Percentiles rank a stretch among this genome's conserved stretches.
Evolutionary conservation across 2,329 filamentous ascomycete species (phyloP).

Genomic region (Fusarium chuoi): DNA sequence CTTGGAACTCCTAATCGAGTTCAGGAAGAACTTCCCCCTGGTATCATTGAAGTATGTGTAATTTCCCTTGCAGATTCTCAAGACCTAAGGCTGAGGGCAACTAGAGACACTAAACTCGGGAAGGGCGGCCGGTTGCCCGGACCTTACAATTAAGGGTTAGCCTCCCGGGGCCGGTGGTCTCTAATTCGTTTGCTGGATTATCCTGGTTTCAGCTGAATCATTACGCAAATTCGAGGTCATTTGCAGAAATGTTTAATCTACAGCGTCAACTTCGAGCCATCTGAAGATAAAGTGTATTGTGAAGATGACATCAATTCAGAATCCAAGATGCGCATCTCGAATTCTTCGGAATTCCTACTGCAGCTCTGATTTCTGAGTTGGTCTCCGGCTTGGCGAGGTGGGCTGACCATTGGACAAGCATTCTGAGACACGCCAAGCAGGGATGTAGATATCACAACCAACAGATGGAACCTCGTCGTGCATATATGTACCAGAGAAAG

Average conservation of each 20-base stretch:
- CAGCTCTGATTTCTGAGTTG: rapidly evolving
- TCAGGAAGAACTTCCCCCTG: too few relatives aligned
- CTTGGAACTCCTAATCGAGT: not conserved
- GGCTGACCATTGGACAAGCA: not conserved
- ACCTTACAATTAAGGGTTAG: not conserved
- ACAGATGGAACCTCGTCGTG: not conserved
- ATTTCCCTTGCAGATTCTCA: not conserved
- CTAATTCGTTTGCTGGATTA: not conserved
- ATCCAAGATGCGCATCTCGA: rapidly evolving
- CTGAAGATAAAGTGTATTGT: rapidly evolving
- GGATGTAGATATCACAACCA: not conserved
- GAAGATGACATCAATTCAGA: too few relatives aligned
- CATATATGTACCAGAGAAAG: not conserved
- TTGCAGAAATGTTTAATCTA: rapidly evolving
- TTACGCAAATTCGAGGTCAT: not conserved
- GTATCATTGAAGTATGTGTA: not conserved
- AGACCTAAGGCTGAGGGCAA: not conserved
- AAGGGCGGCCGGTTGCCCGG: too few relatives aligned
- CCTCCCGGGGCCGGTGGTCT: rapidly evolving
- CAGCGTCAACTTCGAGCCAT: rapidly evolving
- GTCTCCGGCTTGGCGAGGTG: not conserved
- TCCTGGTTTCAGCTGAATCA: not conserved
- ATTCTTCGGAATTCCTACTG: rapidly evolving
- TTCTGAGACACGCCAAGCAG: not conserved
- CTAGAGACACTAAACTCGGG: not conserved